Evolutionary conservation across 805 yeast species (phyloP).

Genomic region (Candida montana): DNA sequence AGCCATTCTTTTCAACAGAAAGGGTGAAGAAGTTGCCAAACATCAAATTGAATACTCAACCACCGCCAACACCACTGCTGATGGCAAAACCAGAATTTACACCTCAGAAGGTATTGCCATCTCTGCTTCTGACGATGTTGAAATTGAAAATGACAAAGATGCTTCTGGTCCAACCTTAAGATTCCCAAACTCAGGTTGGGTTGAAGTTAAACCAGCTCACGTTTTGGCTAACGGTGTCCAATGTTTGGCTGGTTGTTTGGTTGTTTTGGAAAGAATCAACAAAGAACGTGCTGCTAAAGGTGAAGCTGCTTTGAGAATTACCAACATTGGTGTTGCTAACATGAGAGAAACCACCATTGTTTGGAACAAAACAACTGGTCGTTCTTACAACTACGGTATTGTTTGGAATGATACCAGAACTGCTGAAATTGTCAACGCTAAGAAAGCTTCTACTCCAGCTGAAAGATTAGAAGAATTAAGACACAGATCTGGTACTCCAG

Average conservation of each 20-base stretch:
- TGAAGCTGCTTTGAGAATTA: conserved; percentile 53
- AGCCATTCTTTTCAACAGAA: conserved; percentile 69
- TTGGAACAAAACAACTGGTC: conserved; percentile 85
- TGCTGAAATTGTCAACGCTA: conserved; percentile 58
- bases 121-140: conserved; percentile 47
- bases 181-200: conserved; percentile 87
- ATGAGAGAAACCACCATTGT: conserved; percentile 93
- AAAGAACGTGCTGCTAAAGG: conserved; percentile 38
- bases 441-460: conserved; percentile 47
- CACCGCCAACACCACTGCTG: conserved; percentile 48
- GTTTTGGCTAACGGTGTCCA: conserved; percentile 74
- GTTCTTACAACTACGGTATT: conserved; percentile 76
- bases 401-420: conserved; percentile 97
- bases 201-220: conserved; percentile 85
- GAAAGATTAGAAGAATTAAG: conserved; percentile 54
- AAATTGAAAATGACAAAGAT: conserved; percentile 47
- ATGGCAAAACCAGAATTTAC: conserved; percentile 50
- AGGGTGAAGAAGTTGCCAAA: conserved; percentile 75
- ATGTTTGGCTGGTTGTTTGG: conserved; percentile 66
- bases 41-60: conserved; percentile 89
- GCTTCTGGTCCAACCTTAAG: conserved; percentile 61
- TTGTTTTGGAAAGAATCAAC: conserved; percentile 52
- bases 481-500: conserved; percentile 74
- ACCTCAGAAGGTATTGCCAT: conserved; percentile 73
- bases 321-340: conserved; percentile 83